A percentile compares a stretch with the other conserved stretches of the same genome.
Evolutionary conservation across 805 yeast genomes (phyloP).

Genomic region (Saturnispora silvae): DNA sequence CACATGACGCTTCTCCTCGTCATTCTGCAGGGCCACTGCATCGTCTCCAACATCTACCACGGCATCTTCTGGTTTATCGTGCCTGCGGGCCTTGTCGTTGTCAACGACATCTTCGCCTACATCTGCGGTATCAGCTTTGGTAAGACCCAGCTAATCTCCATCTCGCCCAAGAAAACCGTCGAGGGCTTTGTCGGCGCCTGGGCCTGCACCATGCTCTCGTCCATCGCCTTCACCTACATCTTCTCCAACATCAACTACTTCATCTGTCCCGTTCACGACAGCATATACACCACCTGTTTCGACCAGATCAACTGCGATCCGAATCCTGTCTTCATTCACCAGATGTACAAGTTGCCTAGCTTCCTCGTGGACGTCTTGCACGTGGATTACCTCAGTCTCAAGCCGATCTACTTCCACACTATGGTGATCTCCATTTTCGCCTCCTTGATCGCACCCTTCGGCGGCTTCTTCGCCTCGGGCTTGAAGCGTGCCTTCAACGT

Average conservation of each 20-base stretch:
- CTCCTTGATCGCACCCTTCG: conserved; percentile 94
- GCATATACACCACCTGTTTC: conserved; percentile 34
- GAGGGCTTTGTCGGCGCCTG: conserved; percentile 98
- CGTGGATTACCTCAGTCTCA: conserved; percentile 44
- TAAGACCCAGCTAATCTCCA: conserved; percentile 78
- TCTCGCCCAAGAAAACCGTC: conserved; percentile 94
- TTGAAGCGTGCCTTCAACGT: conserved; percentile 91
- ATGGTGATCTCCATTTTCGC: conserved; percentile 86
- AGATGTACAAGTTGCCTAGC: conserved; percentile 64
- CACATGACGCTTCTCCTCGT: conserved; percentile 88
- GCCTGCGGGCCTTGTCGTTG: conserved; percentile 85
- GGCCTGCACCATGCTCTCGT: conserved; percentile 78
- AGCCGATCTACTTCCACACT: conserved; percentile 88
- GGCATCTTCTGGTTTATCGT: conserved; percentile 92
- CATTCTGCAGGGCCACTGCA: conserved; percentile 88
- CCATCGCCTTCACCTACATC: conserved; percentile 53
- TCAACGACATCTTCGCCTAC: conserved; percentile 93
- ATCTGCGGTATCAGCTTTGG: conserved; percentile 97
- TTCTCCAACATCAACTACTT: conserved; percentile 60
- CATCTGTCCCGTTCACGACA: conserved; percentile 69
- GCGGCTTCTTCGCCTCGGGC: conserved; percentile 98
- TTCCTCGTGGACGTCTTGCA: conserved; percentile 38
- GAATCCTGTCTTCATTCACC: conserved; percentile 83
- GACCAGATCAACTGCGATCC: conserved; percentile 64
- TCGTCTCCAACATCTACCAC: conserved; percentile 76